These are phyloP conservation scores for Tolypocladium tundrense DNA, from an alignment of 2,329 filamentous ascomycete genomes.

Conservation along the genomic window DNA sequence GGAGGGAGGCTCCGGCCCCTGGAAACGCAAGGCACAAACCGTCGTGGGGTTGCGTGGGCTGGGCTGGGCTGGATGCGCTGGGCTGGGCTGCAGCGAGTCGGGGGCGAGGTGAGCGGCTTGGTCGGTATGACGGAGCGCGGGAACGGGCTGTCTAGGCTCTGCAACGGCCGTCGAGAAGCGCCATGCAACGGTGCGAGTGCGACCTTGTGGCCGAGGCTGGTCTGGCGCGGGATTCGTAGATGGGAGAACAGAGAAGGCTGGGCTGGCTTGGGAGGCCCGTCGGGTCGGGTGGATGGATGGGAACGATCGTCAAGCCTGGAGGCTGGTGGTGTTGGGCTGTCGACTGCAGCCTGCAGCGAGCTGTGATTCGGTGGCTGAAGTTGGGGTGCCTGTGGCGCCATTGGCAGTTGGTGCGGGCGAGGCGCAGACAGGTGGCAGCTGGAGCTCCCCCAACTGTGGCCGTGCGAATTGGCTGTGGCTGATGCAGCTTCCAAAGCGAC, in stretches of 20 bases:
- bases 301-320: not conserved
- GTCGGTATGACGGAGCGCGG: not conserved
- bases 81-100: not conserved
- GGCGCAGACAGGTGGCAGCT: not conserved
- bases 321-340: not conserved
- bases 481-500: not conserved
- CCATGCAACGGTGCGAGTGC: not conserved
- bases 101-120: not conserved
- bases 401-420: not conserved
- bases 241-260: not conserved
- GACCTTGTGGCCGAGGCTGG: not conserved
- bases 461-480: not conserved
- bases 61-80: too few species aligned
- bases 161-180: not conserved
- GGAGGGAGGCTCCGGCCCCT: not conserved
- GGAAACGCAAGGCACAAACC: not conserved
- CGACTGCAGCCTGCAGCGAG: not conserved
- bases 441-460: not conserved
- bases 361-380: slow-evolving; percentile 7
- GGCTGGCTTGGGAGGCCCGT: not conserved
- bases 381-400: not conserved
- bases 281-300: not conserved
- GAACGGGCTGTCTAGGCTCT: not conserved
- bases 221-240: not conserved
- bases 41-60: not conserved